A percentile compares a stretch with the other conserved stretches of the same genome.
Evolutionary conservation across 169 alveolate species (phyloP).

Genomic region (Cryptosporidium baileyi): DNA sequence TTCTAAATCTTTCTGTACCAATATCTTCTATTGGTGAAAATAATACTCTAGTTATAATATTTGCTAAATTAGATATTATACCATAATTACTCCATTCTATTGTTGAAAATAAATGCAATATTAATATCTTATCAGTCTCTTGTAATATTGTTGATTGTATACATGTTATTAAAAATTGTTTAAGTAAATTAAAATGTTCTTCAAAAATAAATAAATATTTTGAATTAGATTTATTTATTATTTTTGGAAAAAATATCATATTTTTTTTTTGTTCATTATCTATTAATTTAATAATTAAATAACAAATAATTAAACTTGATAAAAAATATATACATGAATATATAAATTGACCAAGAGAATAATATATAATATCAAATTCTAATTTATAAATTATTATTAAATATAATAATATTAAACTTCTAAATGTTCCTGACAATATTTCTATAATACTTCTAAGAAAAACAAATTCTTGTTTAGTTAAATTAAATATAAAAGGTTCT

Average conservation of each 20-base stretch:
- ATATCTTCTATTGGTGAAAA: constrained; percentile 62
- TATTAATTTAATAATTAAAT: neutral
- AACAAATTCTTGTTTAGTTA: constrained; percentile 8
- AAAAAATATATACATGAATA: constrained; percentile 1
- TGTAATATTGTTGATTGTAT: constrained; percentile 10
- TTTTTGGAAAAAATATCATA: neutral
- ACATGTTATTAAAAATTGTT: neutral
- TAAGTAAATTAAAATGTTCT: neutral
- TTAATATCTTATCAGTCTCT: constrained; percentile 52
- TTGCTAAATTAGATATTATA: constrained; percentile 44
- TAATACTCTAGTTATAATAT: constrained; percentile 28
- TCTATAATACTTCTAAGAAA: constrained; percentile 32
- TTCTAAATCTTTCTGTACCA: constrained; percentile 11
- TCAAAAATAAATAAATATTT: neutral
- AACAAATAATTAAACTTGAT: neutral
- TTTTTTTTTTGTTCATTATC: neutral
- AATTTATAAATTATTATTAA: neutral
- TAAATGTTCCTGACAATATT: constrained; percentile 20
- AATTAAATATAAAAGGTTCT: constrained; percentile 16
- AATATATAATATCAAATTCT: neutral
- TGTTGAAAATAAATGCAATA: constrained; percentile 1
- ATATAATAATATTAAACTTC: constrained; percentile 8
- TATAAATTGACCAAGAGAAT: constrained; percentile 29
- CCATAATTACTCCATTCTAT: constrained; percentile 61
- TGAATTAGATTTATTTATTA: neutral